Base-by-base conservation (phyloP, 441 rosid genomes). In the Populus hybrid region DNA sequence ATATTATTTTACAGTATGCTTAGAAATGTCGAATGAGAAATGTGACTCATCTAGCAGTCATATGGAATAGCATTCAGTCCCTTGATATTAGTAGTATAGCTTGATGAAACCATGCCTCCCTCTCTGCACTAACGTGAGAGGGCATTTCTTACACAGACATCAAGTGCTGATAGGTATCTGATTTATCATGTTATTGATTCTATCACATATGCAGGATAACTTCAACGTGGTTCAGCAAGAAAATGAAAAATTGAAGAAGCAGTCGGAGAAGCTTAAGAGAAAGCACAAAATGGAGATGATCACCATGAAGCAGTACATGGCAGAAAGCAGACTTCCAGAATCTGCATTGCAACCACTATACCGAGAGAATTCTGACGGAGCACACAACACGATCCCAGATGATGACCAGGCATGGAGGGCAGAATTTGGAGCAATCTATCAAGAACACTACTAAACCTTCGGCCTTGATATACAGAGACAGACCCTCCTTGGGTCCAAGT, bases 261-360 rank as follows among this genome's bases (percentile, higher is more conserved):
- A 92, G 80, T 75, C 88, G 75, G 99, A 96, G 85, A 96, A 96
- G 88, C 65, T 87, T 24, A 92, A 91, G 79, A 91, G 91, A 74
- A 96, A 92, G 79, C 97, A 93, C 87, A 96, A 92, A 91, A 87
- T 94, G 89, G 97, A 95, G 87, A 84, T 92, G 89, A 84, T 82
- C 81, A 89, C 98, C 78, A 90, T 94, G 88, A 94, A 94, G 77
- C 95, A 90, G 80, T 91, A 87, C 80, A 84, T 96, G 7, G 94
- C 91, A 66, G 91, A 91, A 77, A 94, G 97, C 87, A 94, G 83
- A 71, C 77, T 96, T 76, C 98, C 98, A 12, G 97, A 92, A 80
- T 90, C 96, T 65, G 99, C 99, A 73, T 66, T 94, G 78, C 86
- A 86, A 67, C 92, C 91, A 30, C 70, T 86, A 53, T 84, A 89